Base-by-base conservation (phyloP, 331 rosid species). In the Malus hybrid region DNA sequence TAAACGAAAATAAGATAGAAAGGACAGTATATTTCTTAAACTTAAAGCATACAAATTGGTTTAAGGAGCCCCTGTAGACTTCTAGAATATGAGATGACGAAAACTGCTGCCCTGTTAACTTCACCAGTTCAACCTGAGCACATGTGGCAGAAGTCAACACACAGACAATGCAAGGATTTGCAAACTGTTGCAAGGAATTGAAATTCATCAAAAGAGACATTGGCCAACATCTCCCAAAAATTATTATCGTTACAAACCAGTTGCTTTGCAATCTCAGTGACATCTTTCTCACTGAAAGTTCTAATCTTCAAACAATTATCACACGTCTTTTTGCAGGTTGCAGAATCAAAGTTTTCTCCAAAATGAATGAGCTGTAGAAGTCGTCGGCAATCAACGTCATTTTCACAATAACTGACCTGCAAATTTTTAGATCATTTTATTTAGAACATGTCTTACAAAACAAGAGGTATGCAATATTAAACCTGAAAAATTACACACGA, bases 401-500 rank as follows among this genome's bases (percentile, higher is more conserved):
- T 94, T 86, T 94, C 99, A 75, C 96, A 89, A 79, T 94, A 94
- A 81, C 97, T 89, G 77, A 94, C 91, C 99, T 94, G 92, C 71
- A 71, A 79, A 78, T 76, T 63, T 78, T 84, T 15, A 63, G 74
- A 63, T 66, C 32, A 71, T 50, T 77, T 80, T 65, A 77, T 56
- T 82, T 57, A 79, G 63, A 42, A 52, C 53, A 70, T 39, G 46
- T 69, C 60, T 28, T 60, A 52, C 0, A 2, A 7, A 33, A 34
- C 19, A 61, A 12, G 68, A 36, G 42, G 26, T 24, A 52, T 36
- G 52, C 68, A 69, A 68, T 75, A 77, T 57, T 57, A 82, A 39
- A 44, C 46, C 26, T 26, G 24, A 60, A 63, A 22, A 66, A 66
- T 52, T 46, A 26, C 66, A 65, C 58, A 66, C 6, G 46, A 66